A percentile compares a stretch with the other conserved stretches of the same genome.
Evolutionary conservation across 1,284 basidiomycete species (phyloP).

Genomic region (Sporisorium graminicola): DNA sequence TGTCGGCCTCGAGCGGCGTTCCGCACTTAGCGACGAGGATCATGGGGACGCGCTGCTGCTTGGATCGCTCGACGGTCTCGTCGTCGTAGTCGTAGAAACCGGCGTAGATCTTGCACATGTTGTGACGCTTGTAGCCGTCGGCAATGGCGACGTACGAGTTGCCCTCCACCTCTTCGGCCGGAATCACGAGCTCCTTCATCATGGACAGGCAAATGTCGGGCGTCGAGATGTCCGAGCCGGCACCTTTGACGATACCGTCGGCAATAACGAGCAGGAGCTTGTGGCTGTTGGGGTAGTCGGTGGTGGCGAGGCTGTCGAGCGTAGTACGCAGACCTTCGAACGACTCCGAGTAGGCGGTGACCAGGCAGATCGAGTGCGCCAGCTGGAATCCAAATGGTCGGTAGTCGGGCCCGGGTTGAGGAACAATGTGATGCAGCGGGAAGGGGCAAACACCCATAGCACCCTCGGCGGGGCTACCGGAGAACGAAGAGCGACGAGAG

Average conservation of each 20-base stretch:
- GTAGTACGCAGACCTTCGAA: slow-evolving; percentile 96
- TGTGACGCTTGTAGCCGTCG: slow-evolving; percentile 98
- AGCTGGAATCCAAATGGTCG: slow-evolving; percentile 97
- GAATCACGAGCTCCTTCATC: slow-evolving; percentile 96
- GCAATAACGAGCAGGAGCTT: slow-evolving; percentile 95
- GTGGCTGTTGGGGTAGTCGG: slow-evolving; percentile 98
- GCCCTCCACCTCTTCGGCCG: slow-evolving; percentile 86
- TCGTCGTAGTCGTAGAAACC: slow-evolving; percentile 98
- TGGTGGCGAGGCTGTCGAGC: slow-evolving; percentile 95
- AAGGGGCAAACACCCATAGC: slow-evolving; percentile 76
- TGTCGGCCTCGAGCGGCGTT: slow-evolving; percentile 81
- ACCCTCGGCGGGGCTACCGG: slow-evolving; percentile 50
- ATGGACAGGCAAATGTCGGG: slow-evolving; percentile 94
- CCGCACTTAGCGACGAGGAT: slow-evolving; percentile 87
- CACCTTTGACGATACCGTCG: slow-evolving; percentile 97
- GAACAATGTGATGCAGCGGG: slow-evolving; percentile 88
- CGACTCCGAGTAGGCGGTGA: slow-evolving; percentile 98
- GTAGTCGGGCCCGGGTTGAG: slow-evolving; percentile 89
- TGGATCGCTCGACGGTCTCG: slow-evolving; percentile 87
- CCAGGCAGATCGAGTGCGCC: slow-evolving; percentile 92
- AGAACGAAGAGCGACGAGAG: slow-evolving; percentile 64
- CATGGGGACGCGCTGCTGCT: slow-evolving; percentile 96
- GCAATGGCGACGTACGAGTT: slow-evolving; percentile 98
- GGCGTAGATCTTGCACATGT: slow-evolving; percentile 98
- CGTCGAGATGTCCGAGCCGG: slow-evolving; percentile 68